These are phyloP conservation scores for Panaeolus cyanescens DNA, from an alignment of 768 basidiomycete genomes.

Conservation along the genomic window DNA sequence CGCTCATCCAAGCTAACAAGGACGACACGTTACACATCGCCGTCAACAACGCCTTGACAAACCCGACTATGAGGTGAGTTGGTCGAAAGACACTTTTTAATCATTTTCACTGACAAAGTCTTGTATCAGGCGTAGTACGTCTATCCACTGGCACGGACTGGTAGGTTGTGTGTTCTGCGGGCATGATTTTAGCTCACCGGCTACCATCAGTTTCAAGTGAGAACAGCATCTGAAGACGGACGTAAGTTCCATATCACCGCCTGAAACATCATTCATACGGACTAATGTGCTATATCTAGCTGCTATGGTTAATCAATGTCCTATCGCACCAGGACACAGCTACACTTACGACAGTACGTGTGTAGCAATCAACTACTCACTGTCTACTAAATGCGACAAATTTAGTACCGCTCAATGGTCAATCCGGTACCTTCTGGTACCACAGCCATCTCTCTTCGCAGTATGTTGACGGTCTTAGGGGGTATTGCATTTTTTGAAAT, in stretches of 20 bases:
- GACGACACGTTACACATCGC: slow-evolving; percentile 37
- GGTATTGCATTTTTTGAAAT: slow-evolving; percentile 19
- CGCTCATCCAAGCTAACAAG: slow-evolving; percentile 41
- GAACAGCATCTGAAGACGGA: slow-evolving; percentile 48
- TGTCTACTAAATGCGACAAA: not conserved
- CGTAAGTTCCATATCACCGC: slow-evolving; percentile 22
- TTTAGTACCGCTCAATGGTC: slow-evolving; percentile 24
- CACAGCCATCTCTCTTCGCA: slow-evolving; percentile 14
- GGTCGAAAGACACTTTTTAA: not conserved
- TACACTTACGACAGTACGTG: slow-evolving; percentile 38
- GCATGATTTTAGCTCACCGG: not conserved
- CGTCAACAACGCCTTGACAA: slow-evolving; percentile 44
- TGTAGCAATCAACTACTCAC: no score
- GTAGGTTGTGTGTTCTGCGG: slow-evolving; percentile 13
- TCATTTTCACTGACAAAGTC: not conserved
- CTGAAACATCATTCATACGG: not conserved
- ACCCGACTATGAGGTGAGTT: slow-evolving; percentile 34
- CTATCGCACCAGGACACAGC: slow-evolving; percentile 38
- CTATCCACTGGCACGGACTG: slow-evolving; percentile 36
- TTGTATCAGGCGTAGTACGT: slow-evolving; percentile 23
- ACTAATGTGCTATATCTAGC: not conserved
- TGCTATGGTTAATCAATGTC: slow-evolving; percentile 46
- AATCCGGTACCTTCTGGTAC: slow-evolving; percentile 27
- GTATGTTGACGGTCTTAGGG: slow-evolving; percentile 25
- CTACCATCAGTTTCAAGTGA: slow-evolving; percentile 37